These are phyloP conservation scores for Edaphochlamys debaryana DNA, from an alignment of 139 green algal species.

Conservation along the genomic window DNA sequence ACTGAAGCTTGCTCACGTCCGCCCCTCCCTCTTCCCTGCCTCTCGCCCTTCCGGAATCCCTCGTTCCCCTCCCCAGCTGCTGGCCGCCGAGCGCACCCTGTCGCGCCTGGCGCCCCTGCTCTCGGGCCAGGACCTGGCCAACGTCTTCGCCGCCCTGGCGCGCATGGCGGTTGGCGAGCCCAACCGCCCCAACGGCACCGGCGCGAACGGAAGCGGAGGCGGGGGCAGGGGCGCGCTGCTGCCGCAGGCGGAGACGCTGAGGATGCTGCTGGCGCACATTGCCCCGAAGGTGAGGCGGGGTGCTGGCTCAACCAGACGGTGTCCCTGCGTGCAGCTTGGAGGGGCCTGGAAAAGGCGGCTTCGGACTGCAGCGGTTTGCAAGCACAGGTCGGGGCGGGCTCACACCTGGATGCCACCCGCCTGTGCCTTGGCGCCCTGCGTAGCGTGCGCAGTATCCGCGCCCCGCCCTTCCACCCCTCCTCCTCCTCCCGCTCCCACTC, in stretches of 20 bases:
- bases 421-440: too few relatives aligned
- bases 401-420: too few relatives aligned
- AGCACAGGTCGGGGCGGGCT: too few relatives aligned
- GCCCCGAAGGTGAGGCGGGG: neutral
- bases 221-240: neutral
- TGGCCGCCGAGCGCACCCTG: neutral
- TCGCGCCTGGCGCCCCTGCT: neutral
- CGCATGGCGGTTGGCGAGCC: neutral
- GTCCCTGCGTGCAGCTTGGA: neutral
- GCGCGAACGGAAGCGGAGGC: neutral
- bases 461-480: too few relatives aligned
- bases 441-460: neutral
- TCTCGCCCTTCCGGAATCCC: neutral
- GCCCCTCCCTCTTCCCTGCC: neutral
- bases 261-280: neutral
- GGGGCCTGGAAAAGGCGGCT: neutral
- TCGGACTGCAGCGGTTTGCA: neutral
- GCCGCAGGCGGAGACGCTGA: slow-evolving; percentile 7
- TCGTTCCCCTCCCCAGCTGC: neutral
- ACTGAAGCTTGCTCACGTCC: too few relatives aligned
- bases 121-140: slow-evolving; percentile 8
- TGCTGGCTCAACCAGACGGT: neutral
- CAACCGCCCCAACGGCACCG: too few relatives aligned
- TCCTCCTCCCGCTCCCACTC: too few relatives aligned
- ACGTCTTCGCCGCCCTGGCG: neutral